These are phyloP conservation scores for Luffa acutangula DNA, from an alignment of 306 rosid species.

Conservation along the genomic window DNA sequence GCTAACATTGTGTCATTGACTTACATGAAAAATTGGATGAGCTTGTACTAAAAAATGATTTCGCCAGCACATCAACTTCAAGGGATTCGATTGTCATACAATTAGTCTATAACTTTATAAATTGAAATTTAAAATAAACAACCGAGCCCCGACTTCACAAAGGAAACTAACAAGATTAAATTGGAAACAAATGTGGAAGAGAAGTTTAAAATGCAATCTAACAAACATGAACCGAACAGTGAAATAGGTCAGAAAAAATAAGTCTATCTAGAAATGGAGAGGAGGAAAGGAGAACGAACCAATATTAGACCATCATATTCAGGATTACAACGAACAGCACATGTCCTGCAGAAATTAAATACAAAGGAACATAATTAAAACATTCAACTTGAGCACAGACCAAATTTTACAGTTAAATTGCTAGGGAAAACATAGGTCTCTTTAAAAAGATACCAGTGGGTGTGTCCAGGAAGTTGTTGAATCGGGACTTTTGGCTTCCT, in stretches of 20 bases:
- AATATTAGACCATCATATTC: slow-evolving; percentile 72
- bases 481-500: slow-evolving; percentile 65
- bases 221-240: neutral
- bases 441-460: slow-evolving; percentile 64
- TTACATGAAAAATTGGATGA: neutral
- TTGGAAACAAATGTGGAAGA: neutral
- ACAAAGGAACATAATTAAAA: neutral
- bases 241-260: neutral
- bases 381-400: neutral
- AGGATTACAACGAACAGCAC: slow-evolving; percentile 83
- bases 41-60: neutral
- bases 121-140: neutral
- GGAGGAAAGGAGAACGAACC: slow-evolving; percentile 50
- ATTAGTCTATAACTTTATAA: neutral
- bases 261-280: neutral
- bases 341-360: slow-evolving; percentile 56
- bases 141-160: neutral
- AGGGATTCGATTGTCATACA: neutral
- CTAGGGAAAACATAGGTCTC: slow-evolving; percentile 4
- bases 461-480: slow-evolving; percentile 89
- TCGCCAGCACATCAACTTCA: neutral
- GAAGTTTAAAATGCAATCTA: neutral
- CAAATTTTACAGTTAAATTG: neutral
- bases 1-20: slow-evolving; percentile 14
- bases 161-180: neutral